Base-by-base conservation (phyloP, 805 yeast species). In the Diddensiella transvaalensis region DNA sequence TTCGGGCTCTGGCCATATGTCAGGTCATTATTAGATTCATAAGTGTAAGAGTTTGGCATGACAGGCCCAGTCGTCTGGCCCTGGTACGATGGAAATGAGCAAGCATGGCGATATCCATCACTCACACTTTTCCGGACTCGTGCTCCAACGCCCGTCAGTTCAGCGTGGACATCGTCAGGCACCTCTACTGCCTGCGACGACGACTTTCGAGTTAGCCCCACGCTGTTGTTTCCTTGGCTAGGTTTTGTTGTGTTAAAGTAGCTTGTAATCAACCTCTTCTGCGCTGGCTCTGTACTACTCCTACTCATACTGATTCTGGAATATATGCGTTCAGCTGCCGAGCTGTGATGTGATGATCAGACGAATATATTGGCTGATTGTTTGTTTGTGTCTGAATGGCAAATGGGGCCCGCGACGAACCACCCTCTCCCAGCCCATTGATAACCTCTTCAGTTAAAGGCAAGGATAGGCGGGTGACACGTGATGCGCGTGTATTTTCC, bases 101-200 rank as follows among this genome's bases (percentile, higher is more conserved):
- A 46, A 3, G 44, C 46, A 3, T 61, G 59, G 18, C 46, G 41
- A 45, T 65, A 63, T 19, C 69, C 69, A 13, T 65, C 67, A 23
- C 62, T 56, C 15, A 65, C 66, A 5, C 51, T 50, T 37, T 58
- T 58, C 10, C 69, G 61, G 32, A 37, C 2, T 17, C 59, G 44
- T 37, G 56, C 48, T 13, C 65, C 67, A 3, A 59, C 59, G 4
- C 50, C 47, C 2, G 56, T 50, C 3, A 65, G 62, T 24, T 48
- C 40, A 3, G 51, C 50, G 29, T 53, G 55, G 6, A 61, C 36
- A 2, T 60, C 65, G 10, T 56, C 58, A 6, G 51, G 48, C 13
- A 52, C 39, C 17, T 33, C 46, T 8, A 56, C 56, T 24, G 44
- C 49, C 2, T 57, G 51, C 19, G 47, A 29, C 19, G 47, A 29